Conservation (phyloP, 23 red algal genomes). For the Cyanidium caldarium region DNA sequence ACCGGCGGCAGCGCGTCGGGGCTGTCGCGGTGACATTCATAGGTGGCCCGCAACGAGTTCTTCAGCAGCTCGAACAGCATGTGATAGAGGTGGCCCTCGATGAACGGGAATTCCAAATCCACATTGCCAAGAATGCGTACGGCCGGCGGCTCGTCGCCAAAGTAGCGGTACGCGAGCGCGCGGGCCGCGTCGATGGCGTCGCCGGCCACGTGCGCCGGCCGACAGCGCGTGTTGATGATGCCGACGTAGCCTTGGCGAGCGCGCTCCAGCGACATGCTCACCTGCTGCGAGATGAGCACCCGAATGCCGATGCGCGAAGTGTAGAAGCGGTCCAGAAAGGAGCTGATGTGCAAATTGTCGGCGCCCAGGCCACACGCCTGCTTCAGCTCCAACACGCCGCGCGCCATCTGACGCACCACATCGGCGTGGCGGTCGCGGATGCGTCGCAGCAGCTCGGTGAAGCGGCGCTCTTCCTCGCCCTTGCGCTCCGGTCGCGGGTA, state of each 20-base stretch:
- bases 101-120: slow-evolving; percentile 67
- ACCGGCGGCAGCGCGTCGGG: slow-evolving; percentile 50
- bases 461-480: slow-evolving; percentile 35
- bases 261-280: slow-evolving; percentile 26
- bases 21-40: slow-evolving; percentile 55
- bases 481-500: slow-evolving; percentile 14
- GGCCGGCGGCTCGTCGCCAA: slow-evolving; percentile 52
- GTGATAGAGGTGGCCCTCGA: slow-evolving; percentile 76
- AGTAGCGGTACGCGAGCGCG: slow-evolving; percentile 53
- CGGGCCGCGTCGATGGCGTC: slow-evolving; percentile 48
- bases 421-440: slow-evolving; percentile 67
- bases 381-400: slow-evolving; percentile 86
- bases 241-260: slow-evolving; percentile 48
- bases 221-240: slow-evolving; percentile 71
- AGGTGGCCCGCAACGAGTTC: slow-evolving; percentile 62
- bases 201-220: slow-evolving; percentile 48
- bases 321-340: slow-evolving; percentile 93
- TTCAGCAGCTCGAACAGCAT: slow-evolving; percentile 71
- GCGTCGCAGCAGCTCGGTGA: slow-evolving; percentile 51
- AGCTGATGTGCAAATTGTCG: slow-evolving; percentile 67
- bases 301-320: slow-evolving; percentile 88
- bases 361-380: slow-evolving; percentile 34
- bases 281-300: slow-evolving; percentile 70
- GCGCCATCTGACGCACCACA: slow-evolving; percentile 72
- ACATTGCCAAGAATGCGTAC: slow-evolving; percentile 62